phyloP scores from a whole-genome alignment of 1,284 basidiomycete genomes.

The Leucoagaricus sp. region DNA sequence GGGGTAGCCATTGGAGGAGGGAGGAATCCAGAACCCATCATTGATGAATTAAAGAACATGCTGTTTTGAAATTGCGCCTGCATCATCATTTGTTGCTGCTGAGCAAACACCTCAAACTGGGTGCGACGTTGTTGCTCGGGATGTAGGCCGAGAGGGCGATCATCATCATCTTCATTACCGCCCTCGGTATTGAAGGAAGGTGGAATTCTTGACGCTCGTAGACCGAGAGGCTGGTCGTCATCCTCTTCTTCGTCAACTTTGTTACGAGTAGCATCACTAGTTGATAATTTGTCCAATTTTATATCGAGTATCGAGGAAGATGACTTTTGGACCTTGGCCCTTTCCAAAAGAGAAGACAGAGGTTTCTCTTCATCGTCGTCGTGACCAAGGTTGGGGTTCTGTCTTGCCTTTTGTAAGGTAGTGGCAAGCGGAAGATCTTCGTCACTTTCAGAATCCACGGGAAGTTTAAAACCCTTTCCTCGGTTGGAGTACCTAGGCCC shows the following conservation, averaged over 20 bases:
- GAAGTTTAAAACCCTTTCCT: conserved; percentile 19
- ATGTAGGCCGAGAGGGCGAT: conserved; percentile 69
- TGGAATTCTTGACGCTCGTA: conserved; percentile 52
- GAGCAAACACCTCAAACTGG: conserved; percentile 69
- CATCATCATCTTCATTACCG: conserved; percentile 55
- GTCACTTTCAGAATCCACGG: conserved; percentile 57
- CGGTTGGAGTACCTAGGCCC: conserved; percentile 50
- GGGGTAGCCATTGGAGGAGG: conserved; percentile 35
- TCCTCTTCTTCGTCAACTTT: conserved; percentile 48
- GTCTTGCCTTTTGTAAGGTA: conserved; percentile 53
- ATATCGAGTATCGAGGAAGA: conserved; percentile 43
- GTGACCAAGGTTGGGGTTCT: conserved; percentile 34
- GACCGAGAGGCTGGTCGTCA: conserved; percentile 69
- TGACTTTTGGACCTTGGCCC: conserved; percentile 42
- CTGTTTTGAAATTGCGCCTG: conserved; percentile 73
- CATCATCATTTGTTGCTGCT: conserved; percentile 69
- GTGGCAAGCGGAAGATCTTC: conserved; percentile 75
- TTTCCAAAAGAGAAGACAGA: conserved; percentile 53
- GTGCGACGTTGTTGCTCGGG: conserved; percentile 76
- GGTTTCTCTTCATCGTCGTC: conserved; percentile 75
- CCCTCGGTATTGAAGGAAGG: neutral
- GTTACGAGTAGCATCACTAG: conserved; percentile 14
- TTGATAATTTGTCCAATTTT: conserved; percentile 39
- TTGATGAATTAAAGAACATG: conserved; percentile 70
- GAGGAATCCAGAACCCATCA: conserved; percentile 69